phyloP scores from a whole-genome alignment of 2,329 filamentous ascomycete genomes.

The Aspergillus sp. region DNA sequence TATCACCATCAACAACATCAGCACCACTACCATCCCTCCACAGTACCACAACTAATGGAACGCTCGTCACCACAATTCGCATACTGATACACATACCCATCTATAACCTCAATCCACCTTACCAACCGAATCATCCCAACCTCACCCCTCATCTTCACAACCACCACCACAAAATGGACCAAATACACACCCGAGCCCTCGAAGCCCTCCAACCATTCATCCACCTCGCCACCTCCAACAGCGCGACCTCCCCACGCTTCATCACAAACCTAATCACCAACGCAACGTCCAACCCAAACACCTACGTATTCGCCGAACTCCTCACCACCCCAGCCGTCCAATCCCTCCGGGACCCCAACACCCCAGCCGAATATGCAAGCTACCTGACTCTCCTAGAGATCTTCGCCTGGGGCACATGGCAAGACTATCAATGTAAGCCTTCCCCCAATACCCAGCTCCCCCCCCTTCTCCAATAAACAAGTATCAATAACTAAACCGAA shows the following conservation, averaged over 20 bases:
- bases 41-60: not conserved
- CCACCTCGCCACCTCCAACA: constrained; percentile 81
- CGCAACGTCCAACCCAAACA: constrained; percentile 85
- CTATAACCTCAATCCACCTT: not conserved
- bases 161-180: constrained; percentile 43
- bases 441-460: not conserved
- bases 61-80: not conserved
- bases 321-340: constrained; percentile 79
- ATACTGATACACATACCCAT: not conserved
- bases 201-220: constrained; percentile 79
- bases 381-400: constrained; percentile 76
- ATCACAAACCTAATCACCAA: constrained; percentile 82
- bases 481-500: not conserved
- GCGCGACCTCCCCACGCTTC: constrained; percentile 69
- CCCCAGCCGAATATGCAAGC: constrained; percentile 61
- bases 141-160: not conserved
- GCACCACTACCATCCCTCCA: not conserved
- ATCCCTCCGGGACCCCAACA: constrained; percentile 58
- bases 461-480: too few species aligned
- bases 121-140: not conserved
- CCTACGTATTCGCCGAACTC: constrained; percentile 93
- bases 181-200: constrained; percentile 54
- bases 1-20: not conserved
- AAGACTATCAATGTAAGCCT: constrained; percentile 65
- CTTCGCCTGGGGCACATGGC: constrained; percentile 90